phyloP scores from a whole-genome alignment of 208 protist species.

The Histomonas meleagridis region DNA sequence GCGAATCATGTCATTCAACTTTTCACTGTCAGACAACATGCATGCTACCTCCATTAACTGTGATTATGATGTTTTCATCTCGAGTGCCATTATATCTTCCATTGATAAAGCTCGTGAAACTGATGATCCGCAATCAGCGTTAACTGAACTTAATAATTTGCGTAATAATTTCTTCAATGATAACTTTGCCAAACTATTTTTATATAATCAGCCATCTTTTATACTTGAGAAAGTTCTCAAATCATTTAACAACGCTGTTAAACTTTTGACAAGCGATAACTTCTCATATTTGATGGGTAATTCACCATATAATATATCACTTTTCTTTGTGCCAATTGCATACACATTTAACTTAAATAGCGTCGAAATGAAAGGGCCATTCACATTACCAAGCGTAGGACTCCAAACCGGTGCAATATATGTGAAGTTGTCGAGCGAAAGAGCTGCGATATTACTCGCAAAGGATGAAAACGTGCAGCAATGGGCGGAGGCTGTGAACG shows the following conservation, averaged over 20 bases:
- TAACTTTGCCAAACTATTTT: not conserved
- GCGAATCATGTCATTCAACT: not conserved
- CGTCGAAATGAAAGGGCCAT: not conserved
- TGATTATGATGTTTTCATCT: not conserved
- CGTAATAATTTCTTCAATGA: not conserved
- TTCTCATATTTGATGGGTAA: not conserved
- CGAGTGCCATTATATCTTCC: not conserved
- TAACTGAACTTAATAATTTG: not conserved
- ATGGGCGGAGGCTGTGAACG: not conserved
- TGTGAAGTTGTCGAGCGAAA: not conserved
- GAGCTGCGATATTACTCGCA: not conserved
- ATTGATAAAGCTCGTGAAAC: not conserved
- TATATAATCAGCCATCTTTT: not conserved
- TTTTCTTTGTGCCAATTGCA: not conserved
- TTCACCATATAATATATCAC: not conserved
- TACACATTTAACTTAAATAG: not conserved
- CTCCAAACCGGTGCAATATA: not conserved
- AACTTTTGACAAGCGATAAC: not conserved
- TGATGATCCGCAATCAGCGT: not conserved
- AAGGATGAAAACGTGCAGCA: not conserved
- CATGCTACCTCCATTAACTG: not conserved
- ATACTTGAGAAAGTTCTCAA: not conserved
- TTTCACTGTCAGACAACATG: not conserved
- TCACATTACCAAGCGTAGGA: not conserved
- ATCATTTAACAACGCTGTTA: not conserved